Base-by-base conservation (phyloP, 768 basidiomycete species). In the Podaxis sp. region DNA sequence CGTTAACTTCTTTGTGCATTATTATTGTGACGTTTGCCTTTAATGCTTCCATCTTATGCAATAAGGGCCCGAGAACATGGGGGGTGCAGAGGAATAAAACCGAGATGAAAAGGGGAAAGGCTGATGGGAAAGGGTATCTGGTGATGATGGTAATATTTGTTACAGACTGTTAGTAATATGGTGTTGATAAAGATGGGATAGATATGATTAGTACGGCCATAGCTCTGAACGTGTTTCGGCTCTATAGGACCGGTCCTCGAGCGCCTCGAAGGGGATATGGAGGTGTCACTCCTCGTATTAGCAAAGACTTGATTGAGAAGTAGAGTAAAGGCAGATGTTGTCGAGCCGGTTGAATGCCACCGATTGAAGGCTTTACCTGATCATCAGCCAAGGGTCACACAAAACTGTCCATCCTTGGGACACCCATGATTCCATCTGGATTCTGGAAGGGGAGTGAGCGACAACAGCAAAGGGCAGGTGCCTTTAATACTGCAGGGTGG, bases 41-140 rank as follows among this genome's bases (percentile, higher is more conserved):
- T 40, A 9, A 24, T 40, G 36, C 22, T 56, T 40, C 54, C 54
- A 56, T 56, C 54, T 56, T 56, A 56, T 56, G 39, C 39, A 56
- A 42, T 19, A 40, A 56, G 30, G 54, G 54, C 39, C 38, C 24
- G 39, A 11, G 22, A 39, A 39, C 11, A 24, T 38, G 54, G 39
- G 39, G 26, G 33, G 33, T 15, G 15, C 13, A 38, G 28, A 26
- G 17, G 15, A 38, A 26, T 33, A 19, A 54, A 38, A n/a, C 33
- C 52, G 54, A 56, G 12, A 56, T 56, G 39, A 56, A 56, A 54
- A 56, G 24, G 54, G 39, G 39, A 40, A 24, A n/a, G 39, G 12
- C 49, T 28, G 49, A 13, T 22, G 54, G 54, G 38, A 40, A 40
- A 22, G 54, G 54, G 24, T 13, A 40, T 26, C n/a, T 22, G 38